Evolutionary conservation across 441 rosid species (phyloP), one percentile per base, ranked within the genome.

Genomic region (Francoa sonchifolia): DNA sequence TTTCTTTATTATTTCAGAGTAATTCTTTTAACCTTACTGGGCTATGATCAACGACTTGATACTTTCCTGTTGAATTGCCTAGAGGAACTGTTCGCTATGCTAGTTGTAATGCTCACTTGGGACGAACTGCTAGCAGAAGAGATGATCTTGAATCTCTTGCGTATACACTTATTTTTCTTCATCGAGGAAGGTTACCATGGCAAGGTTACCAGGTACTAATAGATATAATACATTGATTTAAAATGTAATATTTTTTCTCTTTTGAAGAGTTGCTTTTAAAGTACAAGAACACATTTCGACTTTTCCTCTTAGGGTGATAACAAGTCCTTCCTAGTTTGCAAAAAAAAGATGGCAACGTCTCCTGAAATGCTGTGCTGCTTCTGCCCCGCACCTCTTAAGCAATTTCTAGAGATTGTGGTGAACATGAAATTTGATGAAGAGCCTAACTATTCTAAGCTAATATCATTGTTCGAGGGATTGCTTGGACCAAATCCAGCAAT

Each of bases 81-180:
- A 54, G 59, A 63, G 97, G 97, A 44, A 89, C 98, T 16, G 98
- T 89, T 47, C 78, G 98, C 40, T 89, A 89, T 66, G 98, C 98
- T 19, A 89, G 98, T 72, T 94, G 73, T 36, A 96, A 90, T 70
- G 96, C 98, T 33, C 98, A 90, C 52, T 63, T 90, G 65, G 98
- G 98, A 54, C 74, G 96, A 66, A 85, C 94, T 52, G 96, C 95
- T 41, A 90, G 98, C 54, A 74, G 96, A 63, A 80, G 98, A 58
- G 98, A 90, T 66, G 96, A 90, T 60, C 94, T 90, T 15, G 98
- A 90, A 61, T 85, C 96, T 22, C 84, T 90, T 64, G 98, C 96
- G 33, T 90, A 90, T 54, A 90, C 96, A 4, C 81, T 90, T 13
- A 82, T 90, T 45, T 90, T 90, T 45, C 81, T 90, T 12, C 87